Evolutionary conservation across 2,329 filamentous ascomycete genomes (phyloP), one percentile per base, ranked within the genome.

Genomic region (Didymella lethalis): DNA sequence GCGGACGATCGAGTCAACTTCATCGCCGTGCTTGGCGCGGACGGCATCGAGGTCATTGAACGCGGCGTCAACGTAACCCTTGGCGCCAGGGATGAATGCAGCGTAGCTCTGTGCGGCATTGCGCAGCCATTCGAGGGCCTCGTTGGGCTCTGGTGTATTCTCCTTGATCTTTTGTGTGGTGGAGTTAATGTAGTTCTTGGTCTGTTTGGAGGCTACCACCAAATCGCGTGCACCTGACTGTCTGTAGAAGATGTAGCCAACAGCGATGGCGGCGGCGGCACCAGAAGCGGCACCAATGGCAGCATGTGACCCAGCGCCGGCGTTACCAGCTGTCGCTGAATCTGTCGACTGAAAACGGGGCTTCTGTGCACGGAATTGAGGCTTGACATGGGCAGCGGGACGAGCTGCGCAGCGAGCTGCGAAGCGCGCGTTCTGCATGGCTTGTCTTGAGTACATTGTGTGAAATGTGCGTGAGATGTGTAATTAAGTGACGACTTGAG

Each of bases 31-130:
- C 70, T 89, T 88, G 63, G 85, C 77, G 44, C 87, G 84, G 29
- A 93, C 82, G 31, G 83, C 85, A 48, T 92, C 90, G 43, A 91
- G 80, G 65, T 92, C 90, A 25, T 89, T 81, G 76, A 93, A 93
- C 0, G 85, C 86, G 1, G 81, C 77, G 70, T 93, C 88, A 47
- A 93, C 85, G 67, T 90, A 91, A 46, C 82, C 78, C 29, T 84
- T 84, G 2, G 87, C 90, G 12, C 90, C 90, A 0, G 90, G 90
- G 29, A 93, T 85, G 82, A 89, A 91, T 2, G 80, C 81, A 2
- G 89, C 88, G 70, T 93, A 93, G 25, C 86, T 86, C 71, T 86
- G 86, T 28, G 86, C 86, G 12, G 88, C 87, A 57, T 86, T 80
- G 68, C 87, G 86, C 60, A 93, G 83, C 79, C 85, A 88, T 60